A percentile compares a stretch with the other conserved stretches of the same genome.
Conservation (phyloP, 2,329 filamentous ascomycete species). For the Ilyonectria robusta region DNA sequence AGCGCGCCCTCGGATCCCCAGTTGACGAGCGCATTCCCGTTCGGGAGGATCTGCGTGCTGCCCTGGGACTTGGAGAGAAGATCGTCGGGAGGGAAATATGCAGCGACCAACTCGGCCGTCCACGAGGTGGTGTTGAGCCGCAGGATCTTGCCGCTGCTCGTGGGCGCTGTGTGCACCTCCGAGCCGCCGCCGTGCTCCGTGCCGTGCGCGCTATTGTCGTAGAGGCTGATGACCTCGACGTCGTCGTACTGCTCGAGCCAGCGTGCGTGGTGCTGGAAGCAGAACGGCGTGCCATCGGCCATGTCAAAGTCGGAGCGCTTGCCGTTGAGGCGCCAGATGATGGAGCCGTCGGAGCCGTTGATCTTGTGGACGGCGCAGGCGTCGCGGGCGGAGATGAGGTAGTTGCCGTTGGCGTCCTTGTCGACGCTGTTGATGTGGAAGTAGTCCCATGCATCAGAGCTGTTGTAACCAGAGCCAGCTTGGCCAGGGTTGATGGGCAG, state of each 20-base stretch:
- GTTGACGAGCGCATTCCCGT: conserved; percentile 68
- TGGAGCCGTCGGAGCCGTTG: conserved; percentile 61
- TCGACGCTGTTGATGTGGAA: conserved; percentile 73
- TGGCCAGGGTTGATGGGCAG: conserved; percentile 63
- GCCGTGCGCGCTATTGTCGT: conserved; percentile 67
- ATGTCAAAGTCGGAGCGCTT: conserved; percentile 58
- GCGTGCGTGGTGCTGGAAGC: conserved; percentile 68
- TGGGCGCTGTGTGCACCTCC: conserved; percentile 42
- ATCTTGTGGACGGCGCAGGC: conserved; percentile 64
- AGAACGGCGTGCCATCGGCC: conserved; percentile 56
- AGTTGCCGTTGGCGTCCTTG: conserved; percentile 63
- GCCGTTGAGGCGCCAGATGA: conserved; percentile 69
- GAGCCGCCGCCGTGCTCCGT: conserved; percentile 56
- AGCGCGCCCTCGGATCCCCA: conserved; percentile 68
- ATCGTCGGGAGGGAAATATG: conserved; percentile 64
- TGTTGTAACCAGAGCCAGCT: conserved; percentile 49
- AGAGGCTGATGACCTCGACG: conserved; percentile 66
- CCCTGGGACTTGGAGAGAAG: conserved; percentile 66
- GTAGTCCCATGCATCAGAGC: conserved; percentile 64
- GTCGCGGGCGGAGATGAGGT: conserved; percentile 68
- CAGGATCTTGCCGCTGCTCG: conserved; percentile 64
- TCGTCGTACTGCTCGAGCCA: conserved; percentile 57
- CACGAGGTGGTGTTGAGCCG: conserved; percentile 60
- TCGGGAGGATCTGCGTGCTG: conserved; percentile 66
- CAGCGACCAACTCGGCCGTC: conserved; percentile 62